Base-by-base conservation (phyloP, 202 grass and related monocot species). In the Setaria viridis region DNA sequence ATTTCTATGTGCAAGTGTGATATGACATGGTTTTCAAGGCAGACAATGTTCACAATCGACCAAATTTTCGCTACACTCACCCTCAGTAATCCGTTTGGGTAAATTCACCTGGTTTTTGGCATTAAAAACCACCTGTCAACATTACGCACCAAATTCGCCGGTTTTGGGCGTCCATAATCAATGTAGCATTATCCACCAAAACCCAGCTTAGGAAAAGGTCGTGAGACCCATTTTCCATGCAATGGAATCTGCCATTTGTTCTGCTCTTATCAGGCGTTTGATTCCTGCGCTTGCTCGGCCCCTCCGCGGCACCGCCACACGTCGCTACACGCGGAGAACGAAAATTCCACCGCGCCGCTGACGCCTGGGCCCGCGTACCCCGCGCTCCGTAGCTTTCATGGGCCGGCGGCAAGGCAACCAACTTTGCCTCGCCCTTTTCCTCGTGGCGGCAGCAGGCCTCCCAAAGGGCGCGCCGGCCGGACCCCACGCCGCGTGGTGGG, bases 401-500 rank as follows among this genome's bases (percentile, higher is more conserved):
- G 79, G 79, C 68, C 90, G 83, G 78, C 80, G 67, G 66, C 67
- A 82, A 46, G 35, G 74, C 88, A 68, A 66, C 25, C 43, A 50
- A 78, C 60, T 84, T 84, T 65, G 81, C 51, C n/a, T 66, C 43
- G 35, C 7, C 79, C 34, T 82, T 80, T 56, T 64, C 48, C 80
- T 85, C 67, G 14, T 50, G 62, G 56, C 70, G 58, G 74, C 83
- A 65, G 75, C 80, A 58, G 63, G 68, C 50, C 43, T 55, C 81
- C 87, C 79, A 82, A 81, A 79, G 84, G 84, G 37, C 83, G 83
- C 64, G 83, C 81, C 83, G 37, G 37, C 12, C 37, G 72, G 84
- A 33, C 55, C 89, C 92, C 70, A 39, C 53, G 29, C 4, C 11
- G 4, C 46, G 37, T 34, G 25, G 69, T 81, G 37, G 85, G 83